These are phyloP conservation scores for Myxozyma geophila DNA, from an alignment of 805 yeast species.

Conservation along the genomic window DNA sequence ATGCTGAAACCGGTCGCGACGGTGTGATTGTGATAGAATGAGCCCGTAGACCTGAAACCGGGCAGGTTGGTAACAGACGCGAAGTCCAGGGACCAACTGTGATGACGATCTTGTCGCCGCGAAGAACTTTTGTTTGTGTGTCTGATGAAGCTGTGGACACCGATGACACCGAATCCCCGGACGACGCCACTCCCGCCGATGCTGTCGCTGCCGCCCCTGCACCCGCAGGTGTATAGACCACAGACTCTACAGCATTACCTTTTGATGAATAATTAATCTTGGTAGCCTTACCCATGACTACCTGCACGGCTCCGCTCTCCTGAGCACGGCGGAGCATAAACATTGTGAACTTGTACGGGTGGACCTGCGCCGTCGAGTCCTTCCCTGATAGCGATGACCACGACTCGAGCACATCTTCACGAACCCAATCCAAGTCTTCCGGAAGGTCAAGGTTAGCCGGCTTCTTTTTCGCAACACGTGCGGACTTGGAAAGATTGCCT, in stretches of 20 bases:
- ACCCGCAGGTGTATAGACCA: conserved; percentile 52
- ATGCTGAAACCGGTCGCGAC: conserved; percentile 79
- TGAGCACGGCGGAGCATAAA: conserved; percentile 77
- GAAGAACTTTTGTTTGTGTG: conserved; percentile 43
- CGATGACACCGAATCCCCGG: conserved; percentile 10
- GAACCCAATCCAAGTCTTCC: conserved; percentile 75
- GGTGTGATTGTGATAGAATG: conserved; percentile 94
- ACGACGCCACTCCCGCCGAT: conserved; percentile 1
- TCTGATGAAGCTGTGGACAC: conserved; percentile 5
- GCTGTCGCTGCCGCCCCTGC: conserved; percentile 24
- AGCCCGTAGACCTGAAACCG: conserved; percentile 90
- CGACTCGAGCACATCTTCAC: conserved; percentile 61
- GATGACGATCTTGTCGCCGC: conserved; percentile 78
- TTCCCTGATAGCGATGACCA: conserved; percentile 84
- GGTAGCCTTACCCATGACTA: conserved; percentile 82
- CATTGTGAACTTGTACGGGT: conserved; percentile 92
- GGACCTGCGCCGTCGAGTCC: conserved; percentile 94
- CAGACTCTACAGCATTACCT: conserved; percentile 63
- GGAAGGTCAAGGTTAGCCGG: conserved; percentile 50
- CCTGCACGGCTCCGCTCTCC: conserved; percentile 79
- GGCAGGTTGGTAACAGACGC: conserved; percentile 85
- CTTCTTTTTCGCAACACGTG: conserved; percentile 24
- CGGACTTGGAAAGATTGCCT: conserved; percentile 63
- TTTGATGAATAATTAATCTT: conserved; percentile 65
- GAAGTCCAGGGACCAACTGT: conserved; percentile 98